A percentile compares a stretch with the other conserved stretches of the same genome.
Evolutionary conservation across 2,329 filamentous ascomycete genomes (phyloP).

Genomic region (Diaporthe humulicola): DNA sequence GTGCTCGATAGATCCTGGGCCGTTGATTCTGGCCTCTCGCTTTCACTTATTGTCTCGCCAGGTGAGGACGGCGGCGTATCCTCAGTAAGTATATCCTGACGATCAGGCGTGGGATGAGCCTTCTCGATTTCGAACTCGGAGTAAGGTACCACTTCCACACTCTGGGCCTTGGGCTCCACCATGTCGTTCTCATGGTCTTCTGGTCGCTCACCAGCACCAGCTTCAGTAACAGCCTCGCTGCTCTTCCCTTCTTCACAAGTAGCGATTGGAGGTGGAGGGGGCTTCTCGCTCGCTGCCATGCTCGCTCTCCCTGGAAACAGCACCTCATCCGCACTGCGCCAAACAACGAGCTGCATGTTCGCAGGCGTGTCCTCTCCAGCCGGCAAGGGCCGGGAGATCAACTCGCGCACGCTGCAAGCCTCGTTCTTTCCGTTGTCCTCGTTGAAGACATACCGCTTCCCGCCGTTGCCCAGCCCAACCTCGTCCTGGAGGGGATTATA

Average conservation of each 20-base stretch:
- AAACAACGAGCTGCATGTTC: neutral
- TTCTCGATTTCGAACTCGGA: neutral
- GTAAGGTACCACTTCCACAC: neutral
- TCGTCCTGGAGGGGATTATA: neutral
- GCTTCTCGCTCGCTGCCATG: neutral
- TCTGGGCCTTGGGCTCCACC: neutral
- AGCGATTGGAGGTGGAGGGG: neutral
- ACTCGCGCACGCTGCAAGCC: neutral
- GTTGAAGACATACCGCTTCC: slow-evolving; percentile 9
- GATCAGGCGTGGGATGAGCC: neutral
- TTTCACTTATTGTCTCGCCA: neutral
- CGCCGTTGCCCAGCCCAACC: neutral
- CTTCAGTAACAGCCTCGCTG: neutral
- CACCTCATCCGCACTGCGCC: neutral
- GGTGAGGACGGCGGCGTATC: neutral
- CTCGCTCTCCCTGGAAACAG: neutral
- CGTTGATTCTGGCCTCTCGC: neutral
- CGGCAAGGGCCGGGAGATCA: slow-evolving; percentile 6
- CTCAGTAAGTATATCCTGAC: neutral
- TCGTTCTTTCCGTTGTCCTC: neutral
- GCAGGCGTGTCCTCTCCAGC: neutral
- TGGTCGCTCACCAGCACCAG: neutral
- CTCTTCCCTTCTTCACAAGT: neutral
- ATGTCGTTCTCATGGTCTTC: too few species aligned
- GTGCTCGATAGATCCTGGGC: too few species aligned